Evolutionary conservation across 1,284 basidiomycete genomes (phyloP), one percentile per base, ranked within the genome.

Genomic region (Boletus hoseneyae): DNA sequence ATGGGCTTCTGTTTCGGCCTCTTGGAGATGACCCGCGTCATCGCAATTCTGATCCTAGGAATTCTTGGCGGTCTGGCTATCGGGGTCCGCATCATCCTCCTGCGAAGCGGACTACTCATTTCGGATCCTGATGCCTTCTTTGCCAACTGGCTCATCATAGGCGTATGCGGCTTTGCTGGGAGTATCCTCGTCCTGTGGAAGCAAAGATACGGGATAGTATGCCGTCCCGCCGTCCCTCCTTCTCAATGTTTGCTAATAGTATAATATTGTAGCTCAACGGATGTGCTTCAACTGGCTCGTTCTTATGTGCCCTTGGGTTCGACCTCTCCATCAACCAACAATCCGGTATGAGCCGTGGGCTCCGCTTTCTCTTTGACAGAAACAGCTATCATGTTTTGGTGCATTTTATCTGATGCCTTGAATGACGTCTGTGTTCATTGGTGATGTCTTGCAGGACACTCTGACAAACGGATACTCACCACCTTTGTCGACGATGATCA

Each of bases 331-430:
- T 83, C 40, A 74, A 83, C 51, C 70, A 74, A 57, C 83, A 86
- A 59, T 64, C 68, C 6, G 84, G 83, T 4, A 75, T 84, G 73
- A 82, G 83, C 57, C 69, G 74, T 18, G 83, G 83, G 0, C 70
- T 86, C 27, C 75, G 83, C 15, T 79, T 73, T 58, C 71, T 86
- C 12, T 76, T 84, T 53, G 84, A 86, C 59, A 71, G 78, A 42
- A 86, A 86, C 57, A 59, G 69, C 10, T 72, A 74, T 25, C 83
- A 86, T 65, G 63, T 72, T 47, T 68, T 74, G 49, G 83, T 85
- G 56, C 48, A 79, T 72, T 34, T 42, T 10, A 7, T 36, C 27
- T 25, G 21, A 30, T 32, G 42, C 40, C 36, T 21, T 39, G 41
- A 21, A 8, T 13, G 40, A 25, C 51, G 32, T 12, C 9, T 16